These are phyloP conservation scores for Seiridium cupressi DNA, from an alignment of 2,329 filamentous ascomycete species.

Conservation along the genomic window DNA sequence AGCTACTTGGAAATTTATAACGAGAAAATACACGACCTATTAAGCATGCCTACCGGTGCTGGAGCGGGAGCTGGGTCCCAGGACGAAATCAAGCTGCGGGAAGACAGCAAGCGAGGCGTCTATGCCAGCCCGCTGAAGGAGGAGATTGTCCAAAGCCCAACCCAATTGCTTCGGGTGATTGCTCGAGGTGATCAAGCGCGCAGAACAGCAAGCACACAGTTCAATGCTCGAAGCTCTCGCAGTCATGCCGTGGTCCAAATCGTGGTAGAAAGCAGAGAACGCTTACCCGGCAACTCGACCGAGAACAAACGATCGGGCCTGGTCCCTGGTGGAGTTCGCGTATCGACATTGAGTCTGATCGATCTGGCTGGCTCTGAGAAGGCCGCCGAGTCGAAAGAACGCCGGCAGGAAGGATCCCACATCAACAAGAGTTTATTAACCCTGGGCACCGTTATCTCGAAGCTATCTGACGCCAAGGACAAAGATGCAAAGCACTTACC, in stretches of 20 bases:
- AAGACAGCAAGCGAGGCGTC: slow-evolving; percentile 93
- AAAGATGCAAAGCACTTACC: slow-evolving; percentile 91
- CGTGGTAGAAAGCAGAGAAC: slow-evolving; percentile 93
- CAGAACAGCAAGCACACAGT: slow-evolving; percentile 91
- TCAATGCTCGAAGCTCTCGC: slow-evolving; percentile 93
- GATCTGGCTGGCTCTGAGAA: slow-evolving; percentile 96
- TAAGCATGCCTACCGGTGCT: slow-evolving; percentile 68
- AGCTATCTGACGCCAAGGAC: slow-evolving; percentile 85
- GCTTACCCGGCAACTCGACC: slow-evolving; percentile 56
- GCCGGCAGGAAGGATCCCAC: slow-evolving; percentile 90
- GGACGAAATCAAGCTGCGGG: slow-evolving; percentile 95
- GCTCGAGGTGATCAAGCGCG: slow-evolving; percentile 89
- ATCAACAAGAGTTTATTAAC: slow-evolving; percentile 98
- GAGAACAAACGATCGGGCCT: slow-evolving; percentile 69
- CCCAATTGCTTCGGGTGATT: slow-evolving; percentile 91
- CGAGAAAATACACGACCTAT: slow-evolving; percentile 90
- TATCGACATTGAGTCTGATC: slow-evolving; percentile 92
- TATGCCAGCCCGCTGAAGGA: slow-evolving; percentile 96
- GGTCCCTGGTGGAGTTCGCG: slow-evolving; percentile 83
- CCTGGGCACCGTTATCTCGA: slow-evolving; percentile 89
- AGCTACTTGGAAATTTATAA: slow-evolving; percentile 99
- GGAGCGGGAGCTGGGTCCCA: slow-evolving; percentile 57
- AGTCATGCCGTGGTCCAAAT: slow-evolving; percentile 99
- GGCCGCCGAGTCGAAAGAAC: slow-evolving; percentile 92
- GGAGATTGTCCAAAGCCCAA: slow-evolving; percentile 97